A percentile compares a stretch with the other conserved stretches of the same genome.
phyloP scores from a whole-genome alignment of 805 yeast species.

The Torulaspora microellipsoides region DNA sequence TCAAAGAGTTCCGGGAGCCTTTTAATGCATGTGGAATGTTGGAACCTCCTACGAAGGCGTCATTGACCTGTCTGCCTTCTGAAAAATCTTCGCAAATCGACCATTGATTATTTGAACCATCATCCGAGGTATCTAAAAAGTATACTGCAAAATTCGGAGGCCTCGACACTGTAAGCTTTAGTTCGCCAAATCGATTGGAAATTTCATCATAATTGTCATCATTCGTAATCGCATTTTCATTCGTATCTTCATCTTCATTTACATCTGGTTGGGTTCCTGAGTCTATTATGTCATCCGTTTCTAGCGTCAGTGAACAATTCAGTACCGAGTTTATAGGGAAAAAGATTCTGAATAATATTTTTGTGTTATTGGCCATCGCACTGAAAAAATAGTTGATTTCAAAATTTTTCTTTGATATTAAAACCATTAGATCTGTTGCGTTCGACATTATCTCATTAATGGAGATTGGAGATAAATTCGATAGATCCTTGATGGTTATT shows the following conservation, averaged over 20 bases:
- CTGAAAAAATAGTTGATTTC: constrained; percentile 77
- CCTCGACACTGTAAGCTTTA: constrained; percentile 47
- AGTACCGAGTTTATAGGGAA: constrained; percentile 60
- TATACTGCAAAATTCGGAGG: constrained; percentile 79
- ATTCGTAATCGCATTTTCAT: constrained; percentile 4
- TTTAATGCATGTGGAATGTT: constrained; percentile 64
- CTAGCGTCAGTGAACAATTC: constrained; percentile 52
- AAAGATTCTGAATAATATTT: constrained; percentile 67
- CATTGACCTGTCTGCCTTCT: constrained; percentile 75
- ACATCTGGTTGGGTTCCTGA: constrained; percentile 14
- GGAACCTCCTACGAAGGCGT: constrained; percentile 59
- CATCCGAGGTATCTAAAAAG: constrained; percentile 48
- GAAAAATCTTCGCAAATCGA: constrained; percentile 79
- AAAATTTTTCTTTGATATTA: constrained; percentile 62
- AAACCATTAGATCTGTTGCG: constrained; percentile 64
- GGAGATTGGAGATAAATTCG: constrained; percentile 64
- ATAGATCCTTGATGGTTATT: constrained; percentile 41
- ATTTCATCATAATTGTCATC: constrained; percentile 17
- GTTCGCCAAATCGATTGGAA: constrained; percentile 38
- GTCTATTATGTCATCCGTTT: constrained; percentile 35
- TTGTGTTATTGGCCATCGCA: constrained; percentile 62
- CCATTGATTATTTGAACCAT: constrained; percentile 30
- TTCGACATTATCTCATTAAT: constrained; percentile 58
- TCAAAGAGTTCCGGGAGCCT: constrained; percentile 50
- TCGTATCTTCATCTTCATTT: constrained; percentile 12